Conservation (phyloP, 1,284 basidiomycete genomes). For the Marasmius tenuissimus region DNA sequence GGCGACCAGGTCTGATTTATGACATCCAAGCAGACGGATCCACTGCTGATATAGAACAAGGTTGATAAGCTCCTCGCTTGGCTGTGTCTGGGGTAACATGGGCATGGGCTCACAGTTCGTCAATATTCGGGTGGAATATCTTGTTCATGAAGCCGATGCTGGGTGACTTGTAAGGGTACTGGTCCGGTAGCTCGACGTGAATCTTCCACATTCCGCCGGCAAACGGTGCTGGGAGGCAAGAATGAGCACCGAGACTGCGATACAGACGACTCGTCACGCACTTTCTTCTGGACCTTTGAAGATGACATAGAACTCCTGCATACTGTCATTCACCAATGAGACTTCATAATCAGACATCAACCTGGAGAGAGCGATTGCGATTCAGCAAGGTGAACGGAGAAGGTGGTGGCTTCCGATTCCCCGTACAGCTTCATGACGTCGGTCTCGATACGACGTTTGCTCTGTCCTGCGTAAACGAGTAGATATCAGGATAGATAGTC, state of each 20-base stretch:
- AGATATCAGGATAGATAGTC: constrained; percentile 6
- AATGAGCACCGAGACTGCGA: constrained; percentile 3
- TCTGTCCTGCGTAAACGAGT: constrained; percentile 40
- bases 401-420: not conserved
- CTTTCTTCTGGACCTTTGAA: constrained; percentile 96
- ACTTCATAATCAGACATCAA: constrained; percentile 98
- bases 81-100: not conserved
- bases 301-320: constrained; percentile 98
- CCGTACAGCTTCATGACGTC: constrained; percentile 99
- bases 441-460: constrained; percentile 94
- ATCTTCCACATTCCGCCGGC: constrained; percentile 98
- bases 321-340: constrained; percentile 95
- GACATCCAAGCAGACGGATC: constrained; percentile 94
- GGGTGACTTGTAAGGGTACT: constrained; percentile 98
- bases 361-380: constrained; percentile 41
- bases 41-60: constrained; percentile 58
- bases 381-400: not conserved
- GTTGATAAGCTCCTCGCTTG: not conserved
- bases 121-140: constrained; percentile 99
- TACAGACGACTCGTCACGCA: constrained; percentile 43
- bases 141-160: constrained; percentile 99
- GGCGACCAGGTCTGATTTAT: constrained; percentile 99
- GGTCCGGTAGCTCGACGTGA: constrained; percentile 98
- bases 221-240: constrained; percentile 76
- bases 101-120: constrained; percentile 76